phyloP scores from a whole-genome alignment of 495 filamentous ascomycete species.

The Chaetomidium leptoderma region DNA sequence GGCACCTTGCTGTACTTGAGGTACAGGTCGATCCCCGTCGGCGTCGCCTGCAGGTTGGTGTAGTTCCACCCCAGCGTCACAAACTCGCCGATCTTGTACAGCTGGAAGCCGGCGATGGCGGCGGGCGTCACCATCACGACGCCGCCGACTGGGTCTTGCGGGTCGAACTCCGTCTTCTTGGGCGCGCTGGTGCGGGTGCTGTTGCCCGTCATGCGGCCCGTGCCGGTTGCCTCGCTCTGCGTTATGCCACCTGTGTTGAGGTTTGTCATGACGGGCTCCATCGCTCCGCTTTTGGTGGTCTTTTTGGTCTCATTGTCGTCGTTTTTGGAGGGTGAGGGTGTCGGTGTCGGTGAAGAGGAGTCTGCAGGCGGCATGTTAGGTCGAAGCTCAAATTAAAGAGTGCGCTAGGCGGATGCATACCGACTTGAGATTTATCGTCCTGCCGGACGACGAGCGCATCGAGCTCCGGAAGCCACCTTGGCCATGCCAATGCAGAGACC shows the following conservation, averaged over 20 bases:
- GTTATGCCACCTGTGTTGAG: constrained; percentile 35
- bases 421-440: constrained; percentile 27
- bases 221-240: constrained; percentile 10
- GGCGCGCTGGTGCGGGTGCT: constrained; percentile 28
- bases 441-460: constrained; percentile 39
- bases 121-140: constrained; percentile 78
- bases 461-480: constrained; percentile 36
- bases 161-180: constrained; percentile 53
- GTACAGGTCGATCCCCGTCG: constrained; percentile 74
- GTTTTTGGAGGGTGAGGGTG: constrained; percentile 15
- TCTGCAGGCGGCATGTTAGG: constrained; percentile 13
- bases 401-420: background rate
- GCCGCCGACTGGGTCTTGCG: constrained; percentile 62
- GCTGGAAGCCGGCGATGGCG: constrained; percentile 53
- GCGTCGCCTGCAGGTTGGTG: constrained; percentile 74
- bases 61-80: constrained; percentile 95
- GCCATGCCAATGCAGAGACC: constrained; percentile 33
- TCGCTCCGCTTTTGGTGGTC: background rate
- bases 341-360: constrained; percentile 18
- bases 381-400: background rate
- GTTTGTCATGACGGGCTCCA: constrained; percentile 19
- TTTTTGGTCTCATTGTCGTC: constrained; percentile 1
- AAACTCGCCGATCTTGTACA: constrained; percentile 84
- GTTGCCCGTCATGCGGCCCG: constrained; percentile 22
- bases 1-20: constrained; percentile 61